Percentiles rank a stretch among this genome's conserved stretches.
Evolutionary conservation across 169 alveolate genomes (phyloP).

Genomic region (Plasmodium inui): DNA sequence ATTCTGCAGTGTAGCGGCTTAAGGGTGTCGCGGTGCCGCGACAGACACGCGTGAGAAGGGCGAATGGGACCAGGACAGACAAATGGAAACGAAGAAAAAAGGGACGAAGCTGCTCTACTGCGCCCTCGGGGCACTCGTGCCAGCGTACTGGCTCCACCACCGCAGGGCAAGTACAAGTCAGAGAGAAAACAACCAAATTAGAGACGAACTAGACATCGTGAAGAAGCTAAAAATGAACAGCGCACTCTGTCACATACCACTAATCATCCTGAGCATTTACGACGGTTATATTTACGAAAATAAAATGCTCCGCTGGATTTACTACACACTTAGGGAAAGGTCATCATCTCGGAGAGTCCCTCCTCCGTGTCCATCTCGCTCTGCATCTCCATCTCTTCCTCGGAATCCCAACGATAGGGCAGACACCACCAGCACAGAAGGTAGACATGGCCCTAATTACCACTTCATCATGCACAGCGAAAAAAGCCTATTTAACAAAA

Average conservation of each 20-base stretch:
- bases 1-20: not conserved
- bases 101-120: slow-evolving; percentile 9
- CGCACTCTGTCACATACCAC: slow-evolving; percentile 27
- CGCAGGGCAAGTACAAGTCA: slow-evolving; percentile 12
- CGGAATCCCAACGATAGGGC: not conserved
- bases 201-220: slow-evolving; percentile 24
- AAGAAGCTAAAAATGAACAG: slow-evolving; percentile 22
- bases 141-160: slow-evolving; percentile 3
- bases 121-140: not conserved
- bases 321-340: not conserved
- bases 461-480: slow-evolving; percentile 39
- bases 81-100: not conserved
- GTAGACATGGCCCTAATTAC: not conserved
- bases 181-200: slow-evolving; percentile 11
- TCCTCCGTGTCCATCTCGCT: not conserved
- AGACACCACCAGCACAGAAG: not conserved
- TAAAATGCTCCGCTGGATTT: slow-evolving; percentile 1
- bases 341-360: not conserved
- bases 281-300: slow-evolving; percentile 57
- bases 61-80: not conserved
- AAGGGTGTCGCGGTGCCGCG: not conserved
- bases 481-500: slow-evolving; percentile 36
- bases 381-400: not conserved
- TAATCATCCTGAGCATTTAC: slow-evolving; percentile 33
- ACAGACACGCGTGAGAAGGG: not conserved